Conservation (phyloP, 2,329 filamentous ascomycete genomes). For the Fusarium phyllophilum region DNA sequence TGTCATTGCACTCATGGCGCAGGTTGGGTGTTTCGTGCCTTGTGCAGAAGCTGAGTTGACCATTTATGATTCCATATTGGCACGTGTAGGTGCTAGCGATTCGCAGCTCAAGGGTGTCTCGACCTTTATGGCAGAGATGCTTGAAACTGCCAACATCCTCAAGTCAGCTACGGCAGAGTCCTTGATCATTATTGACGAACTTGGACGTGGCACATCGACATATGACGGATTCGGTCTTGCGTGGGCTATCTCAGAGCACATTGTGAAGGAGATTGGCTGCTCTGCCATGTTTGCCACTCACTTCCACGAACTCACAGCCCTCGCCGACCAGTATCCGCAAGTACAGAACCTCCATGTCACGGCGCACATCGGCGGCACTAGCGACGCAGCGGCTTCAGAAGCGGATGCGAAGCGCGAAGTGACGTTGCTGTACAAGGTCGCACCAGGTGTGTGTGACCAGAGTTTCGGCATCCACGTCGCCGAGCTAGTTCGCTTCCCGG, state of each 20-base stretch:
- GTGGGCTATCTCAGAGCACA: slow-evolving; percentile 98
- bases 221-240: slow-evolving; percentile 99
- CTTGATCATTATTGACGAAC: slow-evolving; percentile 97
- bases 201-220: slow-evolving; percentile 94
- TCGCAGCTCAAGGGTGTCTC: slow-evolving; percentile 97
- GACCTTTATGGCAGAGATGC: slow-evolving; percentile 99
- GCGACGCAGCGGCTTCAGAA: slow-evolving; percentile 49
- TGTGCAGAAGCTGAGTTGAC: slow-evolving; percentile 90
- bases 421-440: slow-evolving; percentile 95
- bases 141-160: slow-evolving; percentile 97
- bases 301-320: slow-evolving; percentile 95
- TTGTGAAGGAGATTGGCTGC: slow-evolving; percentile 92
- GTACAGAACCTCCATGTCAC: slow-evolving; percentile 96
- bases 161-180: slow-evolving; percentile 96
- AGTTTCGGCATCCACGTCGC: slow-evolving; percentile 98
- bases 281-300: slow-evolving; percentile 97
- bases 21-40: slow-evolving; percentile 95
- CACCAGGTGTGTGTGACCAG: slow-evolving; percentile 95
- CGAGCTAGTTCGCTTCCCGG: slow-evolving; percentile 93
- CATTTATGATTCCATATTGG: slow-evolving; percentile 96
- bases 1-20: slow-evolving; percentile 96
- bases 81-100: slow-evolving; percentile 93
- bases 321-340: slow-evolving; percentile 86
- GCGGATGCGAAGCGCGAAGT: slow-evolving; percentile 76
- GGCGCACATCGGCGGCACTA: slow-evolving; percentile 79